Evolutionary conservation across 768 basidiomycete genomes (phyloP).

Genomic region (Xanthoconium purpureum): DNA sequence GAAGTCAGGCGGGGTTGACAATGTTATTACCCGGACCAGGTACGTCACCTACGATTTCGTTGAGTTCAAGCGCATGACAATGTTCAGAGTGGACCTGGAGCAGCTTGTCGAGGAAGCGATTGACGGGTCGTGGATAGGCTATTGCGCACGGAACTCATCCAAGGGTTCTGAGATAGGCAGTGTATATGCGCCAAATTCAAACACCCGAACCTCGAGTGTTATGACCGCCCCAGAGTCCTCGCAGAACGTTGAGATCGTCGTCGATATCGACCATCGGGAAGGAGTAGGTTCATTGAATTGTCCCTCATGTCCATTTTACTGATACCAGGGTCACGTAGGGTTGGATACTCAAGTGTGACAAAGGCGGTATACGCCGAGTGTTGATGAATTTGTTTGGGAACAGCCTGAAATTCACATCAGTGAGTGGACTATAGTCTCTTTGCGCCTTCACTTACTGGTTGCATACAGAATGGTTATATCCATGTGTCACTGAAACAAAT

Average conservation of each 20-base stretch:
- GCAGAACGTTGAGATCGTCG: constrained; percentile 76
- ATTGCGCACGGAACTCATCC: constrained; percentile 71
- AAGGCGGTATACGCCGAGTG: constrained; percentile 86
- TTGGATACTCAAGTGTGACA: constrained; percentile 86
- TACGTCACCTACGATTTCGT: constrained; percentile 32
- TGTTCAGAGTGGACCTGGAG: constrained; percentile 65
- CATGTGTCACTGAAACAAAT: constrained; percentile 80
- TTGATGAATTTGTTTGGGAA: constrained; percentile 96
- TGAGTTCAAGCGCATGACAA: background rate
- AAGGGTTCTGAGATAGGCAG: constrained; percentile 85
- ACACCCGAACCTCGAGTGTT: constrained; percentile 44
- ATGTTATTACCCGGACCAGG: constrained; percentile 67
- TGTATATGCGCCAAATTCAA: constrained; percentile 74
- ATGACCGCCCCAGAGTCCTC: constrained; percentile 33
- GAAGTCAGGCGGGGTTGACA: constrained; percentile 74
- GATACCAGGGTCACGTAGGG: constrained; percentile 47
- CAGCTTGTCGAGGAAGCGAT: constrained; percentile 85
- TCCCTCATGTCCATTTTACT: background rate
- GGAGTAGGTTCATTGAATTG: constrained; percentile 45
- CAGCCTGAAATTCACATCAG: constrained; percentile 87
- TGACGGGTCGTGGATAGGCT: constrained; percentile 93
- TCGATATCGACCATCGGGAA: constrained; percentile 75
- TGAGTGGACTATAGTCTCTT: constrained; percentile 33
- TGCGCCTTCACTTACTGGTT: constrained; percentile 1
- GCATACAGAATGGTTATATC: constrained; percentile 74